Conservation (phyloP, 495 filamentous ascomycete genomes). For the Penicillium riverlandense region DNA sequence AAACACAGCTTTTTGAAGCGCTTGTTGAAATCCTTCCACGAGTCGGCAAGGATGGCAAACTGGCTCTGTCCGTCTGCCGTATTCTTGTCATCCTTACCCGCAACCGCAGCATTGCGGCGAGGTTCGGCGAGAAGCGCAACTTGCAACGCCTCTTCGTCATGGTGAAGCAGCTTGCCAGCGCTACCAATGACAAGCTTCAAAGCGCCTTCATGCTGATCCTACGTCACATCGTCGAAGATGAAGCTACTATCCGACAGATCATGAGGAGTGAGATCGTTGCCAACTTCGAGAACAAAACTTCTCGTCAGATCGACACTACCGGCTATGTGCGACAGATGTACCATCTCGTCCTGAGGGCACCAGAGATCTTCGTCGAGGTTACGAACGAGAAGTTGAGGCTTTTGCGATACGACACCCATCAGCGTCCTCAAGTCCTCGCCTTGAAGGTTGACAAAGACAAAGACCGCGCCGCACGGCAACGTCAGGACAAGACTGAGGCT, state of each 20-base stretch:
- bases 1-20: constrained; percentile 61
- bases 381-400: constrained; percentile 79
- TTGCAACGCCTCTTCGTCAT: constrained; percentile 88
- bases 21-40: constrained; percentile 76
- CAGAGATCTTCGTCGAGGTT: constrained; percentile 85
- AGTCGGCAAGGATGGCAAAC: constrained; percentile 75
- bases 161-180: constrained; percentile 80
- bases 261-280: constrained; percentile 86
- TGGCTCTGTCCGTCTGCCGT: constrained; percentile 77
- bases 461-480: constrained; percentile 19
- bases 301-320: constrained; percentile 59
- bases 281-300: constrained; percentile 58
- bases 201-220: constrained; percentile 80
- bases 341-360: constrained; percentile 74
- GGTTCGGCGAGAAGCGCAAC: constrained; percentile 78
- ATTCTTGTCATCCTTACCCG: constrained; percentile 89
- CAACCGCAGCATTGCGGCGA: constrained; percentile 61
- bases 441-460: constrained; percentile 49
- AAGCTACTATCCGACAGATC: constrained; percentile 79
- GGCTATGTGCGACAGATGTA: constrained; percentile 70
- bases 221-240: constrained; percentile 91
- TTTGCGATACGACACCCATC: constrained; percentile 48
- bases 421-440: constrained; percentile 52
- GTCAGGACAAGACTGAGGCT: constrained; percentile 18
- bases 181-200: constrained; percentile 66